Evolutionary conservation across 2,329 filamentous ascomycete genomes (phyloP), one percentile per base, ranked within the genome.

Genomic region (Ophiostoma ulmi): DNA sequence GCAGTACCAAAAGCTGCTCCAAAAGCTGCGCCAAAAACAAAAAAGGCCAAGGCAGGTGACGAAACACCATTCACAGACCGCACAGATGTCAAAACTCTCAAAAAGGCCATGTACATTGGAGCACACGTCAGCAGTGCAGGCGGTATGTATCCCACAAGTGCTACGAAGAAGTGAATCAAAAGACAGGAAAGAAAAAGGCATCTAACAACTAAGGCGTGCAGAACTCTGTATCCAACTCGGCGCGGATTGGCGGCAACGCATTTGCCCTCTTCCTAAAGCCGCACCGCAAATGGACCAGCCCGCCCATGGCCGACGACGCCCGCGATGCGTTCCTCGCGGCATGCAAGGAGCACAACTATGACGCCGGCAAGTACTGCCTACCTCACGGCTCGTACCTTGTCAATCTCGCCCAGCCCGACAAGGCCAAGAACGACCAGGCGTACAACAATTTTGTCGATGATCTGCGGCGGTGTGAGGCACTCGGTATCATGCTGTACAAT

Each of bases 351-450:
- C 88, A 94, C 78, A 81, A 82, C 68, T 97, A 94, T 79, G 88
- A 92, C 76, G 86, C 88, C 7, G 84, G 83, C 71, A 86, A 87
- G 77, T 90, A 92, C 80, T 87, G 93, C 76, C 88, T 99, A 1
- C 95, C 95, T 0, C 95, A 99, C 78, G 95, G 95, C 44, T 97
- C 92, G 1, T 99, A 99, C 79, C 90, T 99, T 8, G 93, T 99
- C 77, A 99, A 99, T 78, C 87, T 99, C 6, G 95, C 95, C 0
- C 93, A 97, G 77, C 85, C 88, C 5, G 94, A 98, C 76, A 79
- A 86, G 36, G 85, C 85, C 55, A 96, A 97, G 78, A 92, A 93
- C 1, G 85, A 88, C 69, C 93, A 98, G 81, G 94, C 94, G 0
- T 97, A 97, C 78, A 85, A 83, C 55, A 87, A 88, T 71, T 99